Conservation (phyloP, 352 stramenopile species). For the Elongisporangium undulatum region DNA sequence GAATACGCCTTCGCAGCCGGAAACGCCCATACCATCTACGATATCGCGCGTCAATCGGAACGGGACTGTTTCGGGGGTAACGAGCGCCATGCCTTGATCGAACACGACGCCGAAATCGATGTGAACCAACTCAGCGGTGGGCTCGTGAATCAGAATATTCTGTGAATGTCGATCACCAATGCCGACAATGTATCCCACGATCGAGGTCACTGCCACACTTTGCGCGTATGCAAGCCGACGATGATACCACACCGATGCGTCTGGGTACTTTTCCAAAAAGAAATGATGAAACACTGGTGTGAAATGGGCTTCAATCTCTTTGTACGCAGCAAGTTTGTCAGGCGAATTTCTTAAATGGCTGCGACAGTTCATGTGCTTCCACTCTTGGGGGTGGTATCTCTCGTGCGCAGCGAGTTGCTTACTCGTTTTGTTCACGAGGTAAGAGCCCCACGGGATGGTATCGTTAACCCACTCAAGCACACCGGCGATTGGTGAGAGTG, state of each 20-base stretch:
- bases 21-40: slow-evolving; percentile 99
- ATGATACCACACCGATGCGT: slow-evolving; percentile 92
- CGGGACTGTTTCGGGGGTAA: slow-evolving; percentile 97
- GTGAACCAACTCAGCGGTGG: slow-evolving; percentile 97
- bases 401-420: slow-evolving; percentile 84
- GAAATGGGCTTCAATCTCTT: slow-evolving; percentile 92
- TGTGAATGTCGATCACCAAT: slow-evolving; percentile 98
- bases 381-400: slow-evolving; percentile 95
- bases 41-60: slow-evolving; percentile 99
- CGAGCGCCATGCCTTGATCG: slow-evolving; percentile 94
- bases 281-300: slow-evolving; percentile 97
- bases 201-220: slow-evolving; percentile 96
- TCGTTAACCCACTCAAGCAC: slow-evolving; percentile 99
- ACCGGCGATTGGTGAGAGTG: slow-evolving; percentile 88
- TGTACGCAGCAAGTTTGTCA: slow-evolving; percentile 82
- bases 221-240: slow-evolving; percentile 94
- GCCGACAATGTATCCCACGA: slow-evolving; percentile 94
- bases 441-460: slow-evolving; percentile 93
- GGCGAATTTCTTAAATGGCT: slow-evolving; percentile 66
- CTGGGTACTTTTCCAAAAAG: slow-evolving; percentile 97
- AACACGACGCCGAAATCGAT: slow-evolving; percentile 99
- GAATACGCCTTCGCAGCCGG: slow-evolving; percentile 95
- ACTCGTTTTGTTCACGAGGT: slow-evolving; percentile 63
- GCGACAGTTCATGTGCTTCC: slow-evolving; percentile 82
- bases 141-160: slow-evolving; percentile 98